Base-by-base conservation (phyloP, 108 stramenopile genomes). In the Conticribra guillardii region DNA sequence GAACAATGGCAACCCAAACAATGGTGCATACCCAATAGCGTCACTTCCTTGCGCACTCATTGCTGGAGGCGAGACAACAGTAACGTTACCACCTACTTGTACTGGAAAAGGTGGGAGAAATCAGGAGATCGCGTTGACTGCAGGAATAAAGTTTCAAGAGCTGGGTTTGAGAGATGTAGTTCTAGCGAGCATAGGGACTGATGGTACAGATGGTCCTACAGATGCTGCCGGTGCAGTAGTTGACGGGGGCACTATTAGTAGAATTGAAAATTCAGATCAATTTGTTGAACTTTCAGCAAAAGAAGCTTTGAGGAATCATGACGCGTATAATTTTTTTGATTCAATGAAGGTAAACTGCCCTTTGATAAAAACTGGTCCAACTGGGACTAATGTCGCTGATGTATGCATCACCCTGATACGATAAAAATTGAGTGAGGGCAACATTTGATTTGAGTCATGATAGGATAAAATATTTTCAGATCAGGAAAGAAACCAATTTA, bases 201-300 rank as follows among this genome's bases (percentile, higher is more conserved):
- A 95, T 77, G 94, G 94, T 4, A 92, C 89, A 4, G 94, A 95
- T 71, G 94, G 94, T 23, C 94, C 94, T 11, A 95, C 91, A 11
- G 91, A 95, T 83, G 94, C 94, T 14, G 94, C 91, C 28, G 94
- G 94, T 49, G 91, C 91, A 8, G 71, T 95, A 41, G 91, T 95
- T n/a, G 87, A 90, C 52, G 88, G 86, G 16, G 71, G 69, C 18
- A 87, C 88, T 29, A 68, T 87, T 2, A 60, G 61, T 3, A 61
- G 66, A 62, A 66, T 78, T 28, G 49, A 67, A 48, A 60, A 49
- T 19, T n/a, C 51, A 24, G 48, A 63, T 19, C 30, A 58, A n/a
- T n/a, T n/a, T 34, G 50, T 54, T 24, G 16, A 41, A 4, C 34
- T 27, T 16, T 19, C 57, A 47, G 89, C 87, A 24, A 76, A 69